Conservation (phyloP, 2,329 filamentous ascomycete genomes). For the Fusarium torulosum region DNA sequence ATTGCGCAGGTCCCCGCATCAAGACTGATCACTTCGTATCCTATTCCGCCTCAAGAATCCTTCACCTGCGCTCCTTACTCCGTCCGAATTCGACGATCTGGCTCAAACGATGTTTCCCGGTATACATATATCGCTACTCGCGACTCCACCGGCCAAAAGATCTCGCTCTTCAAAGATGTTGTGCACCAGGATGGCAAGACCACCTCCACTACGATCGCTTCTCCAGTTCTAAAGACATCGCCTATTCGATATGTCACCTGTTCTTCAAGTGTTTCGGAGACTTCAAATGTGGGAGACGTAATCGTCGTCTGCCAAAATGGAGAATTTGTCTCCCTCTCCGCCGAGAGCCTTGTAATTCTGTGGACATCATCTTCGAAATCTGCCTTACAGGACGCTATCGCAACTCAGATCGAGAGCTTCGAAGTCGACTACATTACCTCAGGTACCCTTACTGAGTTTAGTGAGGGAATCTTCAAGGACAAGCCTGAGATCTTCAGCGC, state of each 20-base stretch:
- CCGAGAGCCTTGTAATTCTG: constrained; percentile 59
- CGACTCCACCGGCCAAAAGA: constrained; percentile 61
- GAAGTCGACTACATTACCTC: constrained; percentile 64
- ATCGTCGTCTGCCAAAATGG: constrained; percentile 72
- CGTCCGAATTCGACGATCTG: constrained; percentile 64
- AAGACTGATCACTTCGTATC: constrained; percentile 74
- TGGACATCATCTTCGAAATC: constrained; percentile 54
- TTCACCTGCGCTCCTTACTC: constrained; percentile 74
- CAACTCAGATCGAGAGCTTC: constrained; percentile 53
- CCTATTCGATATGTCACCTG: constrained; percentile 54
- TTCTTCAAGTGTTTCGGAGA: constrained; percentile 47
- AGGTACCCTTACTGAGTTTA: constrained; percentile 61
- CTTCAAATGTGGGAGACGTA: constrained; percentile 55
- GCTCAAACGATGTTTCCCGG: constrained; percentile 63
- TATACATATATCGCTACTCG: constrained; percentile 72
- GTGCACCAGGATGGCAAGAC: constrained; percentile 65
- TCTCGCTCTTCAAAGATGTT: constrained; percentile 71
- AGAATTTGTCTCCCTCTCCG: constrained; percentile 70
- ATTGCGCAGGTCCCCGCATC: constrained; percentile 67
- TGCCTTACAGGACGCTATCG: constrained; percentile 53
- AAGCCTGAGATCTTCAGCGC: constrained; percentile 65
- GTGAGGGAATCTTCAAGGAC: constrained; percentile 67
- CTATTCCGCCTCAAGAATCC: constrained; percentile 72
- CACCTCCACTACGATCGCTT: constrained; percentile 61
- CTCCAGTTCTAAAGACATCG: constrained; percentile 58